Conservation (phyloP, 2,329 filamentous ascomycete species). For the Colletotrichum ledebouriae region DNA sequence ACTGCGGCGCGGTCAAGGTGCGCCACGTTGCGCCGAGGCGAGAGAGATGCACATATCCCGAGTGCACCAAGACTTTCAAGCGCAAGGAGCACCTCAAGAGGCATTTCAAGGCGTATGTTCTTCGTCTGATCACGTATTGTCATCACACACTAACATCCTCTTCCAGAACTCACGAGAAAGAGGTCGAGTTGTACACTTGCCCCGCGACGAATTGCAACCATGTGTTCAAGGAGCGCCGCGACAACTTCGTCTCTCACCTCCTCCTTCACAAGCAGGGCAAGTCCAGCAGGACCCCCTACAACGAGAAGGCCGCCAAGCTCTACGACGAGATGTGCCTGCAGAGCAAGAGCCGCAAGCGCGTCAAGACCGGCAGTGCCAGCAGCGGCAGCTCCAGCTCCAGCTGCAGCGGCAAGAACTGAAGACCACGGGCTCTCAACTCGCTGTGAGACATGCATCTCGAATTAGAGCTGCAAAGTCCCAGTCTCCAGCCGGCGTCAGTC, state of each 20-base stretch:
- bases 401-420: slow-evolving; percentile 37
- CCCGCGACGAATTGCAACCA: slow-evolving; percentile 42
- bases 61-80: slow-evolving; percentile 64
- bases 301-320: slow-evolving; percentile 41
- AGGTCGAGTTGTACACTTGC: slow-evolving; percentile 42
- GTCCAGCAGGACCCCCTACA: slow-evolving; percentile 43
- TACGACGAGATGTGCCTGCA: slow-evolving; percentile 44
- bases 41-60: slow-evolving; percentile 58
- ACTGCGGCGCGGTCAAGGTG: slow-evolving; percentile 40
- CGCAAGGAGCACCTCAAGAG: slow-evolving; percentile 69
- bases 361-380: slow-evolving; percentile 37
- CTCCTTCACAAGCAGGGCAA: slow-evolving; percentile 44
- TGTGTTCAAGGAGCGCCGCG: slow-evolving; percentile 44
- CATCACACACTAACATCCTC: slow-evolving; percentile 44
- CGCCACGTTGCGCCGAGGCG: slow-evolving; percentile 43
- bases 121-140: neutral
- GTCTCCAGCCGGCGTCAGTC: neutral
- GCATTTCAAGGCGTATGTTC: slow-evolving; percentile 64
- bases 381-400: slow-evolving; percentile 28
- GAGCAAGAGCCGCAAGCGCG: slow-evolving; percentile 44
- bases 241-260: slow-evolving; percentile 45
- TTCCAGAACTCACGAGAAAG: slow-evolving; percentile 40
- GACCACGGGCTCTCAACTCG: neutral
- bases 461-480: neutral
- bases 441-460: slow-evolving; percentile 25